Base-by-base conservation (phyloP, 768 basidiomycete species). In the Fistulinella prunicolor region DNA sequence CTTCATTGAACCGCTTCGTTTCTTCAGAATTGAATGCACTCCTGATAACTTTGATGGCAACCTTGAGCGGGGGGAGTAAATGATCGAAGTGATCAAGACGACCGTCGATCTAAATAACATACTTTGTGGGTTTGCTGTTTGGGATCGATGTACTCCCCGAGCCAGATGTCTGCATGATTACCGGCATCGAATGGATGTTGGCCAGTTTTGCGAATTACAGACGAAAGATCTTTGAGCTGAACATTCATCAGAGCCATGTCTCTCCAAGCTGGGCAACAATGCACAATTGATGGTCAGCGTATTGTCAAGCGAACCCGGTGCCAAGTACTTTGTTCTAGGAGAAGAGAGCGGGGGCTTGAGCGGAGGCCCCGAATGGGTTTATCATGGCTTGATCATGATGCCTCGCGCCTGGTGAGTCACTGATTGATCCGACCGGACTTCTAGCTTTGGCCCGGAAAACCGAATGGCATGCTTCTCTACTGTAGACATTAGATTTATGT, bases 21-120 rank as follows among this genome's bases (percentile, higher is more conserved):
- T 64, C 53, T 37, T 51, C 53, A 3, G 30, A 38, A 6, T 38
- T 48, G 34, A 57, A 51, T 19, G 54, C 35, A 28, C 54, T 55
- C 43, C 58, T 54, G 23, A 64, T 64, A 1, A 64, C 54, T 51
- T 64, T 64, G 38, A 64, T 62, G 17, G 63, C 63, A 22, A 64
- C 58, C 54, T 64, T 42, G 46, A 35, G 19, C 20, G 16, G 5
- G 40, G 23, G 19, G 21, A 30, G 16, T 28, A 16, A 30, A 14
- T 16, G 28, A 22, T 38, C 20, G 10, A 23, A 22, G 13, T 9
- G n/a, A 39, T 40, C 26, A 10, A 39, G 26, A 14, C 8, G 9
- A 40, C 32, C 10, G 8, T 38, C 23, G 19, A 26, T 5, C 19
- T 9, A 29, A 46, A 32, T 30, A 23, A 28, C 30, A n/a, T 36